Evolutionary conservation across 768 basidiomycete genomes (phyloP), one percentile per base, ranked within the genome.

Genomic region (Leccinum disarticulatum): DNA sequence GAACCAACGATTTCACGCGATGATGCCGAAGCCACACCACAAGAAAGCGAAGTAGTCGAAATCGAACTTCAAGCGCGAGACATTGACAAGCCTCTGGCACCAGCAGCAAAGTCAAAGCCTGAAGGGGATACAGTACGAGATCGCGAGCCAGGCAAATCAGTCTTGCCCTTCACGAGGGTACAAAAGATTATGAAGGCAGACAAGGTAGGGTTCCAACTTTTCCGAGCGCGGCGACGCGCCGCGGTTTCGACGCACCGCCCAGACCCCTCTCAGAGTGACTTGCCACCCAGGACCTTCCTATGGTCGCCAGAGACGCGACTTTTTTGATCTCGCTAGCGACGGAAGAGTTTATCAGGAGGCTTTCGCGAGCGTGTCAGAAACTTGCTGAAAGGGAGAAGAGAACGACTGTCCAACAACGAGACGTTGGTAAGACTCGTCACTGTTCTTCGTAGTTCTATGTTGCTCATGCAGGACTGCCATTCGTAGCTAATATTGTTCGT

Each of bases 151-250:
- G 93, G 93, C 35, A 93, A 87, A 66, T 87, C 91, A 1, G 61
- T 89, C 22, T 75, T 94, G 50, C 93, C 93, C 0, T 80, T 90
- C 55, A 77, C 88, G 2, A 82, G 90, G 60, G 88, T 95, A 43
- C 92, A 93, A 72, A 87, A 80, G 75, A 91, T 95, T 52, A 80
- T 93, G 63, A 94, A 91, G 68, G 92, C 88, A 6, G 93, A 95
- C 74, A 88, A 88, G 79, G 75, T 71, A 56, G 22, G 7, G 41
- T 62, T 55, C 19, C 55, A 31, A 22, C 19, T 27, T 7, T 6
- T 17, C 22, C 51, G 46, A 19, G 17, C 33, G 47, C 51, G 43
- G 27, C 15, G 31, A 58, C 10, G 4, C 55, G 61, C 58, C 22
- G 22, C 22, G 22, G 46, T 46, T 47, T 38, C 43, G 43, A 56